Evolutionary conservation across 441 rosid species (phyloP), one percentile per base, ranked within the genome.

Genomic region (Arabidopsis hybrid): DNA sequence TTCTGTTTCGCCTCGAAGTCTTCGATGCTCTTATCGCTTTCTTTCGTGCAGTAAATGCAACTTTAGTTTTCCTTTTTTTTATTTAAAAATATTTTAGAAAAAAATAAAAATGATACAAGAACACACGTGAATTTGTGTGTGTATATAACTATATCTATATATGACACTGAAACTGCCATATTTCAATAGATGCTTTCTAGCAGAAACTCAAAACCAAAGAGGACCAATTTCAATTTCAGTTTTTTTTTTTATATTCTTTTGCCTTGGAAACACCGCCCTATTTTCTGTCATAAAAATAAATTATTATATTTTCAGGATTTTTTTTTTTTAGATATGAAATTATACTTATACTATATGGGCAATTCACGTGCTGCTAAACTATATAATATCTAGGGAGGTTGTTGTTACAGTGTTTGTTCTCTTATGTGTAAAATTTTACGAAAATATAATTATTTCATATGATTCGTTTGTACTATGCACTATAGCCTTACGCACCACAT

Each of bases 351-450:
- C 73, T 76, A 74, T 77, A 42, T 61, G 84, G 43, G 77, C 67
- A 80, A 79, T 88, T 92, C 96, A 92, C 97, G 90, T 91, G 95
- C 81, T 82, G 88, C 78, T 78, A 76, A 75, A 77, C 76, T 79
- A 77, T 78, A 78, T 73, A 76, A 73, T 69, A 82, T 65, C 46
- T 65, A 78, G 72, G 13, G 63, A 72, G 62, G 72, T 78, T 76
- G 79, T 84, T 79, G 80, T 83, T 86, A 67, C 85, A 83, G 65
- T 80, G 73, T 83, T 87, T 92, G 92, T 85, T 87, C 86, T 86
- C 85, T 87, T 83, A 59, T 86, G 80, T 72, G 75, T 82, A 81
- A 85, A 60, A 14, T 66, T 49, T 59, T 65, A 43, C 74, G 38
- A 47, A 57, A 7, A 31, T 8, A 50, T 16, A 39, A 1, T 10